These are phyloP conservation scores for Silene noctiflora DNA, from an alignment of 179 eudicot genomes.

Conservation along the genomic window DNA sequence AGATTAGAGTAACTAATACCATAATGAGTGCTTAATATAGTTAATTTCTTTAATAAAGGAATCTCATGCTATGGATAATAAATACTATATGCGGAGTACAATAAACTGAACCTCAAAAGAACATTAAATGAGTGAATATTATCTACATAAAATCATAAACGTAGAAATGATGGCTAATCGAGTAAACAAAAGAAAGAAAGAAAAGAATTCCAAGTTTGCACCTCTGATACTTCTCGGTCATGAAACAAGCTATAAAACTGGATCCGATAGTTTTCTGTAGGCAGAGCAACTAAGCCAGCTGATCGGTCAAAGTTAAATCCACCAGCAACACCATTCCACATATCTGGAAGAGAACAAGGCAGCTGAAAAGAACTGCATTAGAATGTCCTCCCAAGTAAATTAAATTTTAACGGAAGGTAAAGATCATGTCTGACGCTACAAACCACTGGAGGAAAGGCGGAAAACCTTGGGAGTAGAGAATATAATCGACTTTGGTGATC, in stretches of 20 bases:
- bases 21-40: background rate
- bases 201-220: constrained; percentile 21
- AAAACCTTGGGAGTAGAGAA: too few species aligned
- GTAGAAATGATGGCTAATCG: background rate
- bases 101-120: too few species aligned
- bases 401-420: background rate
- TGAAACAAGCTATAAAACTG: constrained; percentile 83
- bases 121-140: too few species aligned
- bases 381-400: constrained; percentile 14
- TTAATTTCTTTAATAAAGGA: too few species aligned
- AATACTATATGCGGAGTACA: too few species aligned
- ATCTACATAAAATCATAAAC: too few species aligned
- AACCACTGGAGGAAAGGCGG: too few species aligned
- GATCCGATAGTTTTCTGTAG: constrained; percentile 71
- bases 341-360: constrained; percentile 60
- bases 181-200: background rate
- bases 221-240: constrained; percentile 83
- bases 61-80: too few species aligned
- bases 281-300: constrained; percentile 62
- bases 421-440: too few species aligned
- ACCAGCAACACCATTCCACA: constrained; percentile 37
- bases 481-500: too few species aligned
- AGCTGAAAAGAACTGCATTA: constrained; percentile 56
- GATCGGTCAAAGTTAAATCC: constrained; percentile 55
- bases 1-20: background rate